Conservation (phyloP, 805 yeast genomes). For the Saccharomycopsis schoenii region DNA sequence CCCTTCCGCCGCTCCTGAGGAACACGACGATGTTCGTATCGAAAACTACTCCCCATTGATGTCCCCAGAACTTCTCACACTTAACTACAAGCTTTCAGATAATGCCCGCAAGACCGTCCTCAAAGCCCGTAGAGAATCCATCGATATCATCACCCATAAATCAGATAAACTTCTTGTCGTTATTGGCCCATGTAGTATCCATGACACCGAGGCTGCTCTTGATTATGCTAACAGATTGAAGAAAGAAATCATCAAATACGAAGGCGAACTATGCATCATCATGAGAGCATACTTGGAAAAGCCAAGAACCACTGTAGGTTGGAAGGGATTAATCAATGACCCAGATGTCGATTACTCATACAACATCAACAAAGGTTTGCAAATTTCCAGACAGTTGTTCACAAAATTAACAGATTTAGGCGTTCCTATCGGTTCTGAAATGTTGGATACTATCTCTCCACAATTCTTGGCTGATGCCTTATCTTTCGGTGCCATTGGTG, state of each 20-base stretch:
- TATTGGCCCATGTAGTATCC: constrained; percentile 96
- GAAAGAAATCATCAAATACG: constrained; percentile 47
- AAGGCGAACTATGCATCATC: constrained; percentile 70
- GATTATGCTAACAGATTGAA: constrained; percentile 71
- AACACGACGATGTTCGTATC: constrained; percentile 60
- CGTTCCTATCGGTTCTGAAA: constrained; percentile 92
- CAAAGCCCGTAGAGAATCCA: constrained; percentile 67
- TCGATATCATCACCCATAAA: constrained; percentile 62
- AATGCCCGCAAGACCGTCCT: constrained; percentile 53
- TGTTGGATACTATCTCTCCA: constrained; percentile 96
- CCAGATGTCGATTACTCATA: constrained; percentile 92
- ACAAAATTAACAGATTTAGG: constrained; percentile 62
- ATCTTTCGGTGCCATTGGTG: constrained; percentile 97
- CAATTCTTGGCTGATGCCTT: constrained; percentile 88
- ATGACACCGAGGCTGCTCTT: constrained; percentile 85
- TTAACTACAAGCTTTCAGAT: constrained; percentile 64
- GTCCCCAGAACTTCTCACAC: constrained; percentile 90
- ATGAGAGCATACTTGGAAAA: constrained; percentile 98
- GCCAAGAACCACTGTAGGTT: constrained; percentile 97
- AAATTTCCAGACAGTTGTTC: constrained; percentile 81
- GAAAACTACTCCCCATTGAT: constrained; percentile 89
- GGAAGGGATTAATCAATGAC: constrained; percentile 97
- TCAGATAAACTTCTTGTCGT: constrained; percentile 85
- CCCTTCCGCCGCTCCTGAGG: constrained; percentile 14
- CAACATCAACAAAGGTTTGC: constrained; percentile 89